A percentile compares a stretch with the other conserved stretches of the same genome.
These are phyloP conservation scores for Papilionanthe hybrid DNA, from an alignment of 116 monocot species.

Conservation along the genomic window DNA sequence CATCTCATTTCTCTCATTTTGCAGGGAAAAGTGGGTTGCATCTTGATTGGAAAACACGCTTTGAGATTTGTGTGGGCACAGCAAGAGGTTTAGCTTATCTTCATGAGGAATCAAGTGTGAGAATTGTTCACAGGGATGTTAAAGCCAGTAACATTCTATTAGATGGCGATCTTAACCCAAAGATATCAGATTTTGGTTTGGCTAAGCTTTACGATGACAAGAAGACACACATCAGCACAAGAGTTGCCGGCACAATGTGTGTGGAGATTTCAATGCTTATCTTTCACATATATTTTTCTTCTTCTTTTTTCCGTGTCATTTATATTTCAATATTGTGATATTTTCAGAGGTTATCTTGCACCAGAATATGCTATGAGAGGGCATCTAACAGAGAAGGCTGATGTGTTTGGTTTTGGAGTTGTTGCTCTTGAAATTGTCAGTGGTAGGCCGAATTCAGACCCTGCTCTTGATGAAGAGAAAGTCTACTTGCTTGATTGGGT, in stretches of 20 bases:
- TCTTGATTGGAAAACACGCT: constrained; percentile 53
- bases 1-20: constrained; percentile 3
- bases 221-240: constrained; percentile 68
- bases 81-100: constrained; percentile 74
- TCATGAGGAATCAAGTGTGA: constrained; percentile 59
- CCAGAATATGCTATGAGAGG: constrained; percentile 92
- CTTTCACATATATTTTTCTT: not conserved
- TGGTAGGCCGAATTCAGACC: constrained; percentile 56
- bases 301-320: not conserved
- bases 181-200: constrained; percentile 80
- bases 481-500: constrained; percentile 83
- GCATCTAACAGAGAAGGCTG: constrained; percentile 76
- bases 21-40: constrained; percentile 32
- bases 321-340: constrained; percentile 5
- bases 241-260: constrained; percentile 68
- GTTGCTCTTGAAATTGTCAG: constrained; percentile 57
- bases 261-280: constrained; percentile 12
- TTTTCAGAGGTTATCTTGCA: constrained; percentile 69
- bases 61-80: constrained; percentile 57
- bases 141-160: constrained; percentile 78
- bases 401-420: constrained; percentile 77
- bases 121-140: constrained; percentile 71
- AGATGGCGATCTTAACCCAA: constrained; percentile 59
- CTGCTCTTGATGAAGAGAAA: constrained; percentile 31
- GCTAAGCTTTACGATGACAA: constrained; percentile 68